Percentiles rank a stretch among this genome's conserved stretches.
phyloP scores from a whole-genome alignment of 805 yeast species.

The Yarrowia hollandica region DNA sequence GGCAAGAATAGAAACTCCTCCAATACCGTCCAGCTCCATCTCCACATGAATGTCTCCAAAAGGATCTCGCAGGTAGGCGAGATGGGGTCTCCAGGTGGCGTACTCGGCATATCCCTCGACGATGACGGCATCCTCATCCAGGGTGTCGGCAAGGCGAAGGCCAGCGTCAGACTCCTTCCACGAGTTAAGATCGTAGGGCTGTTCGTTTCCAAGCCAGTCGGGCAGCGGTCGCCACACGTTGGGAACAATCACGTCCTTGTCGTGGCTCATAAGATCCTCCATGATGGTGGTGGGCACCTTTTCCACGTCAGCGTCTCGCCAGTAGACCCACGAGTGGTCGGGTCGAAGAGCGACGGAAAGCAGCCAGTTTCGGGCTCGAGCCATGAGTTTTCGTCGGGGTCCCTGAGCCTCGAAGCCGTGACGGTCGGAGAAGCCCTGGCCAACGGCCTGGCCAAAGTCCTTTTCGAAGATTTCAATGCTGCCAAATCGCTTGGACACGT shows the following conservation, averaged over 20 bases:
- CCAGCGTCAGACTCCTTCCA: slow-evolving; percentile 92
- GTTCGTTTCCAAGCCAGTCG: slow-evolving; percentile 82
- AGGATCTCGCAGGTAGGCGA: slow-evolving; percentile 92
- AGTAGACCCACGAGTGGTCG: slow-evolving; percentile 93
- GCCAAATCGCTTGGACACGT: slow-evolving; percentile 68
- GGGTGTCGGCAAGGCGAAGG: slow-evolving; percentile 45
- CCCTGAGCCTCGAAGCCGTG: slow-evolving; percentile 98
- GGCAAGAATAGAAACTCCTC: slow-evolving; percentile 91
- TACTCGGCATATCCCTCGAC: slow-evolving; percentile 98
- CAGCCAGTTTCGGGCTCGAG: slow-evolving; percentile 93
- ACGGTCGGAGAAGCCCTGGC: slow-evolving; percentile 91
- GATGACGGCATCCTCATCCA: slow-evolving; percentile 92
- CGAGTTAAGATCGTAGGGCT: slow-evolving; percentile 93
- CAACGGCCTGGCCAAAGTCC: slow-evolving; percentile 91
- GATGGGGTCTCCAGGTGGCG: slow-evolving; percentile 97
- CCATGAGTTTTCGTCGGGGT: slow-evolving; percentile 93
- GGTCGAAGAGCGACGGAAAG: slow-evolving; percentile 86
- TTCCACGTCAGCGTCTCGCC: slow-evolving; percentile 99
- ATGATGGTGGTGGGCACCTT: slow-evolving; percentile 81
- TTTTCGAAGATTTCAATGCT: slow-evolving; percentile 83
- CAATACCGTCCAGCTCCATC: slow-evolving; percentile 93
- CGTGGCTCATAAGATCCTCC: slow-evolving; percentile 92
- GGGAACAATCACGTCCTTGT: slow-evolving; percentile 91
- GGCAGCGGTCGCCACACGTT: slow-evolving; percentile 99
- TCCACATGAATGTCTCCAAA: slow-evolving; percentile 86